Evolutionary conservation across 305 asterid species (phyloP).

Genomic region (Solanum hybrid): DNA sequence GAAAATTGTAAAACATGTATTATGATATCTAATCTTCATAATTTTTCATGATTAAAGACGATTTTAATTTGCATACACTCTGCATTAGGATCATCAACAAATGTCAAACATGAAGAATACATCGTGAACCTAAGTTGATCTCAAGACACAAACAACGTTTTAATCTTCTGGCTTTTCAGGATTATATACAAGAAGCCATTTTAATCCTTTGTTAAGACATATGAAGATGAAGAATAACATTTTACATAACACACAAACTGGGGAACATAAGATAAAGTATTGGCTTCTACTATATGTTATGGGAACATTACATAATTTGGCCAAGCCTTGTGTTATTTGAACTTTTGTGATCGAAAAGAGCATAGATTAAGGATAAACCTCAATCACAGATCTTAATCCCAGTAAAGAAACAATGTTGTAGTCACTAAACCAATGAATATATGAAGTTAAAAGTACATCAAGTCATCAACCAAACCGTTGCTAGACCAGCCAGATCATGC

Average conservation of each 20-base stretch:
- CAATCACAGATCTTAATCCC: neutral
- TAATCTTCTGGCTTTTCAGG: neutral
- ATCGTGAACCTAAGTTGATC: neutral
- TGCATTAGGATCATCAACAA: neutral
- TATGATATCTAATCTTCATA: neutral
- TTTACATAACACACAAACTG: neutral
- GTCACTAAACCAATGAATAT: neutral
- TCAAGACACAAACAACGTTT: neutral
- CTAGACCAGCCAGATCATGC: slow-evolving; percentile 89
- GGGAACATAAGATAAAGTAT: neutral
- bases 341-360: neutral
- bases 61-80: neutral
- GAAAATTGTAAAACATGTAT: neutral
- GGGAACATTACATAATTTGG: neutral
- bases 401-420: neutral
- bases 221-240: neutral
- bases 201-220: neutral
- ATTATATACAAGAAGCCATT: too few species aligned
- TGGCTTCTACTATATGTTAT: neutral
- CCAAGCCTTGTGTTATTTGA: neutral
- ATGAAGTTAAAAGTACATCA: neutral
- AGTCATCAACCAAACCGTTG: neutral
- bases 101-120: neutral
- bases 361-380: neutral
- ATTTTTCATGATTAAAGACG: neutral